Base-by-base conservation (phyloP, 192 early-diverging fungal genomes). In the Spinellus fusiger region DNA sequence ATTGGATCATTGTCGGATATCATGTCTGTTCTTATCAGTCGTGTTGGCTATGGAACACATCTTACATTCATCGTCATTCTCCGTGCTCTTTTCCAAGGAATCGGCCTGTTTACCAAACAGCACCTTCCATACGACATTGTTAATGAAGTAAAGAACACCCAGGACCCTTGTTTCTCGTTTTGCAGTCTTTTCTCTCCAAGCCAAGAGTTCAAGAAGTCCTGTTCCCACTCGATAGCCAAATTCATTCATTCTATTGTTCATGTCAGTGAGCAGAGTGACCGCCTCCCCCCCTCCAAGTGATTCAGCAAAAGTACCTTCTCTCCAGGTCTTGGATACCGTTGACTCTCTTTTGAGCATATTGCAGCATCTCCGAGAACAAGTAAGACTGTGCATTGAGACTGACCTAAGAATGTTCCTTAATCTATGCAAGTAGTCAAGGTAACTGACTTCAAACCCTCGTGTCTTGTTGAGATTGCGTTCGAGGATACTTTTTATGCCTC, bases 1-100 rank as follows among this genome's bases (percentile, higher is more conserved):
- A 86, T 59, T 1, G 95, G 95, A 47, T 99, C 95, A 63, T 98
- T 98, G 70, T 99, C 97, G n/a, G 88, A 93, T 28, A 99, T 94
- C 97, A 99, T 99, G 68, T 98, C 92, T 94, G 65, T 57, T 10
- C 18, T n/a, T 28, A 61, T 9, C 15, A 75, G 29, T 28, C 37
- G 71, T 29, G 73, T 35, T 13, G n/a, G 23, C 34, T 37, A 33
- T 37, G n/a, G n/a, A n/a, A 56, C 20, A 25, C 12, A 40, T 46
- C 75, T 49, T 80, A 93, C 91, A 98, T 84, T 99, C 95, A 63
- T 98, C 95, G 28, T 99, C 95, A 66, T 87, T 91, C 44, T 98
- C 95, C 2, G 94, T 97, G 56, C 90, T 89, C 60, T 93, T 95
- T 62, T 98, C 96, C 54, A 99, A 73, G 38, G 95, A 90, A 76